Base-by-base conservation (phyloP, 805 yeast genomes). In the Pichia californica region DNA sequence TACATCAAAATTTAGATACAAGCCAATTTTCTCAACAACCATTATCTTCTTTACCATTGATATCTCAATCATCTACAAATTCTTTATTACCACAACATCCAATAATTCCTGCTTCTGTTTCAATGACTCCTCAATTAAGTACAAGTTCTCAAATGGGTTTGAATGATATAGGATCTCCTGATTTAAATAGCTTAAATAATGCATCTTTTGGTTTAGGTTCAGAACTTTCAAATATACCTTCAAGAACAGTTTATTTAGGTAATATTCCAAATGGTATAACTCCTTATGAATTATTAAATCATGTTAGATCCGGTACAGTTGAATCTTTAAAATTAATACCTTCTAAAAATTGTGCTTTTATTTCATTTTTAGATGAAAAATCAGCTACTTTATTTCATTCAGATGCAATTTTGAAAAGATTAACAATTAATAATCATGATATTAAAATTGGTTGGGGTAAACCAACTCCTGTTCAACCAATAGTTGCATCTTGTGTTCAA, bases 391-490 rank as follows among this genome's bases (percentile, higher is more conserved):
- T 88, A 51, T 93, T 93, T 67, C 96, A 88, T 63, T 86, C 96
- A 1, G 97, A 89, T 66, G 94, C 96, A 31, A 82, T 86, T 40
- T 71, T 91, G 59, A 88, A 87, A 59, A 78, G 89, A 59, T 70
- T 89, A 50, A 77, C 82, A 33, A 83, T 93, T 47, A 79, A 78
- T 52, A 88, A 87, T 36, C 79, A 83, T 52, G 95, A 86, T 55
- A 77, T 89, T 45, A 77, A 88, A 57, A 76, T 91, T 47, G 96
- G 96, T 11, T 93, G 98, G 98, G 96, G 96, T 18, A 83, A 83
- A 52, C 79, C 88, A 31, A 70, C 82, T 3, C 79, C 84, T 1
- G 77, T 88, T 29, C 79, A 79, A 46, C 84, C 94, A 2, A 72
- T 83, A 7, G 89, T 91, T 7, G 68, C 79, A 41, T 76, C 81